These are phyloP conservation scores for Elaeis guineensis DNA, from an alignment of 176 grass and related monocot genomes.

Conservation along the genomic window DNA sequence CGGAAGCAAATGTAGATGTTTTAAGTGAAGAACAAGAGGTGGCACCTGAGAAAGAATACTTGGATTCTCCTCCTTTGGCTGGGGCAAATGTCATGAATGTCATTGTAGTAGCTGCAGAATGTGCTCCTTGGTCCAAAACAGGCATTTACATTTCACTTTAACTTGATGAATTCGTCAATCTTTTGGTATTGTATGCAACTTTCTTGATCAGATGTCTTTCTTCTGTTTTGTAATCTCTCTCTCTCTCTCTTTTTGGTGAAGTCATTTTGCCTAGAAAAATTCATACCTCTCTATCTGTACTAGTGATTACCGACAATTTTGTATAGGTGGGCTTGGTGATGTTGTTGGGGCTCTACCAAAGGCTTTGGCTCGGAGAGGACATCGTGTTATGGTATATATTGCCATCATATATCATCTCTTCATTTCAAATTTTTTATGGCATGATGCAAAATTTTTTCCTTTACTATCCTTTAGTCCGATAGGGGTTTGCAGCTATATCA, in stretches of 20 bases:
- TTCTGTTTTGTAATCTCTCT: conserved; percentile 6
- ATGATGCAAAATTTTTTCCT: too few relatives aligned
- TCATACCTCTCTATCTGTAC: neutral
- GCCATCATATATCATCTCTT: conserved; percentile 14
- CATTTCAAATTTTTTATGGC: neutral
- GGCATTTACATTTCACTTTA: conserved; percentile 31
- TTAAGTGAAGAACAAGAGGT: conserved; percentile 22
- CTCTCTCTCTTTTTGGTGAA: neutral
- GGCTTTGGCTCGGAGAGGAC: conserved; percentile 81
- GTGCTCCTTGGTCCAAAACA: conserved; percentile 99
- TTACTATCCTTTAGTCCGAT: too few relatives aligned
- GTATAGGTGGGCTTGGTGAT: conserved; percentile 91
- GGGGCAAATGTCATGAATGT: conserved; percentile 58
- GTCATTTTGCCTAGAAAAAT: neutral
- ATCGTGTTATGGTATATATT: conserved; percentile 87
- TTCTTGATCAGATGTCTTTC: neutral
- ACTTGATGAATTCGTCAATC: neutral
- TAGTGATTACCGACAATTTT: conserved; percentile 28
- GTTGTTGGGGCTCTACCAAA: conserved; percentile 93
- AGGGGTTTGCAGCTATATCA: too few relatives aligned
- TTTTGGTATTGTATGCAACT: conserved; percentile 4
- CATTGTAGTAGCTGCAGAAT: conserved; percentile 74
- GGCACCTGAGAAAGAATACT: conserved; percentile 33
- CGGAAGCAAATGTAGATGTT: conserved; percentile 18
- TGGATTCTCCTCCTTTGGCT: conserved; percentile 32